A percentile compares a stretch with the other conserved stretches of the same genome.
Conservation (phyloP, 2,329 filamentous ascomycete genomes). For the Pseudogymnoascus sp. region DNA sequence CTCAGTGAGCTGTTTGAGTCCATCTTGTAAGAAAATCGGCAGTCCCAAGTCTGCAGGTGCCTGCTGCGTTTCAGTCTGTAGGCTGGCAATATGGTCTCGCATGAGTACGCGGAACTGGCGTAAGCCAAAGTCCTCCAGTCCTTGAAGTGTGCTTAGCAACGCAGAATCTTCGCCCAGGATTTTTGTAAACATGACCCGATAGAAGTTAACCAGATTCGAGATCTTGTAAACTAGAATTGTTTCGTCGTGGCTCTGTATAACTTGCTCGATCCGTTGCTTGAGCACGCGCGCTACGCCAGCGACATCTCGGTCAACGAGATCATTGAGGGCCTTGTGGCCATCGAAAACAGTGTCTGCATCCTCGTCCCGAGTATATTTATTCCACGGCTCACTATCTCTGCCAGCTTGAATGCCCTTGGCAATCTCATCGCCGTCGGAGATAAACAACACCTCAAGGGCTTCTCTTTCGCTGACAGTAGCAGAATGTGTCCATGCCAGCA, state of each 20-base stretch:
- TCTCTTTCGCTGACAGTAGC: slow-evolving; percentile 90
- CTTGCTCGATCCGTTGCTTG: slow-evolving; percentile 83
- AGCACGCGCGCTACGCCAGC: slow-evolving; percentile 73
- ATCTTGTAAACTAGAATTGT: slow-evolving; percentile 82
- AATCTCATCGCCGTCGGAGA: slow-evolving; percentile 83
- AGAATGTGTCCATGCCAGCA: slow-evolving; percentile 95
- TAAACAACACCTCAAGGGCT: slow-evolving; percentile 82
- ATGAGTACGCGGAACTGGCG: slow-evolving; percentile 75
- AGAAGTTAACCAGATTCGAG: slow-evolving; percentile 82
- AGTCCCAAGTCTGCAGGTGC: slow-evolving; percentile 65
- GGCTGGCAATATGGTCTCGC: slow-evolving; percentile 66
- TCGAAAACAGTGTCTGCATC: slow-evolving; percentile 58
- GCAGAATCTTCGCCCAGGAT: slow-evolving; percentile 59
- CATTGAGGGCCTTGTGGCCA: slow-evolving; percentile 69
- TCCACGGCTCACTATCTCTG: slow-evolving; percentile 77
- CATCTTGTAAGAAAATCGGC: slow-evolving; percentile 72
- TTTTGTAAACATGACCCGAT: slow-evolving; percentile 74
- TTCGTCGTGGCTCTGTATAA: slow-evolving; percentile 87
- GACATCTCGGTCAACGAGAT: slow-evolving; percentile 80
- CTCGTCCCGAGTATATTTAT: slow-evolving; percentile 40
- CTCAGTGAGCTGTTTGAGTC: slow-evolving; percentile 65
- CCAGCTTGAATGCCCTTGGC: slow-evolving; percentile 73
- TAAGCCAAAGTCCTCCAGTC: slow-evolving; percentile 67
- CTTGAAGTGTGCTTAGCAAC: slow-evolving; percentile 52
- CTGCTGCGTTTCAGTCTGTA: slow-evolving; percentile 63